Conservation (phyloP, 1,284 basidiomycete genomes). For the Athelia sp. region DNA sequence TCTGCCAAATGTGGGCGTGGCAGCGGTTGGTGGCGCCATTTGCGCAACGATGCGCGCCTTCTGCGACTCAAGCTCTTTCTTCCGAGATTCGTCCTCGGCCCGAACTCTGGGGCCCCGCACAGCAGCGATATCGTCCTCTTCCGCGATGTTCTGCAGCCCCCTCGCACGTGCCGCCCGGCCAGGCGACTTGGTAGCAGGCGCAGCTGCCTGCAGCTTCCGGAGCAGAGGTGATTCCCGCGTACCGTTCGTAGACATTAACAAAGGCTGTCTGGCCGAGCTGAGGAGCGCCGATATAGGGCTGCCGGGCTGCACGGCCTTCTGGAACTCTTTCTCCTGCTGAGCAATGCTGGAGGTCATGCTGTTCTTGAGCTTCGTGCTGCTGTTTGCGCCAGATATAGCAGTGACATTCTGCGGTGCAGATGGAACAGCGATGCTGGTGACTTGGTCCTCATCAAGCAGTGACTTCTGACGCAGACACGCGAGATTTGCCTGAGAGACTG, state of each 20-base stretch:
- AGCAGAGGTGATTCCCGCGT: constrained; percentile 45
- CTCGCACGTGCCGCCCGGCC: constrained; percentile 24
- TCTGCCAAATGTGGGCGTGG: constrained; percentile 27
- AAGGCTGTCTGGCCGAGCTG: constrained; percentile 82
- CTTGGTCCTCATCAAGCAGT: constrained; percentile 58
- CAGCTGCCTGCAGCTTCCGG: constrained; percentile 37
- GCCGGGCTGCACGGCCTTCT: constrained; percentile 91
- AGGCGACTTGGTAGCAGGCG: constrained; percentile 29
- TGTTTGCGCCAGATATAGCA: constrained; percentile 7
- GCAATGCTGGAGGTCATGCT: constrained; percentile 59
- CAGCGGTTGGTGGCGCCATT: constrained; percentile 65
- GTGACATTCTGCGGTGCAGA: constrained; percentile 16
- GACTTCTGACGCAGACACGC: constrained; percentile 55
- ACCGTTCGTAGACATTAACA: constrained; percentile 61
- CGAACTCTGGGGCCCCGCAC: constrained; percentile 32
- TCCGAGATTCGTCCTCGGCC: constrained; percentile 46
- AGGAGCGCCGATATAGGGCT: constrained; percentile 92
- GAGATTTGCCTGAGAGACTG: constrained; percentile 69
- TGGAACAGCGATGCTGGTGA: constrained; percentile 34
- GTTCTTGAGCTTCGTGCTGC: constrained; percentile 24
- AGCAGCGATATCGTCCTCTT: constrained; percentile 38
- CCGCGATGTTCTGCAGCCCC: constrained; percentile 44
- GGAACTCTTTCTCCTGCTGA: constrained; percentile 94
- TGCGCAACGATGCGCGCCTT: constrained; percentile 88
- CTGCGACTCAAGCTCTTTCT: constrained; percentile 77